These are phyloP conservation scores for Thelonectria rubi DNA, from an alignment of 2,329 filamentous ascomycete species.

Conservation along the genomic window DNA sequence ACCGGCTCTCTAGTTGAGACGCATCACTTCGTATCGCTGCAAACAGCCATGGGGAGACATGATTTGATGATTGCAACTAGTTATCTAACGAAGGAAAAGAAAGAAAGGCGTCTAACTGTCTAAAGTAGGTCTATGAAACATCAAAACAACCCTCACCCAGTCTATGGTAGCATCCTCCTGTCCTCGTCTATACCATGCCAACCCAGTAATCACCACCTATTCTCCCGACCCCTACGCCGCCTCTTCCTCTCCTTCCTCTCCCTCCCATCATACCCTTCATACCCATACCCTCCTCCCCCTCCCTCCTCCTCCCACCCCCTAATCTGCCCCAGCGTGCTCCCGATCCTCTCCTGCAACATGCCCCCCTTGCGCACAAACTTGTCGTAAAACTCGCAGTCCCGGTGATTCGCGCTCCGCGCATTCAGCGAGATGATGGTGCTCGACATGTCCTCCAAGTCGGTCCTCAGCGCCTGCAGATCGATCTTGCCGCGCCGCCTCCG, in stretches of 20 bases:
- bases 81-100: slow-evolving; percentile 1
- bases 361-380: slow-evolving; percentile 39
- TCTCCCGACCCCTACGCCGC: slow-evolving; percentile 23
- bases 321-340: slow-evolving; percentile 38
- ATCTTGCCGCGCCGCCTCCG: slow-evolving; percentile 13
- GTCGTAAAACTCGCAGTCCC: slow-evolving; percentile 41
- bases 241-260: slow-evolving; percentile 26
- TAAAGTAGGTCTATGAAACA: slow-evolving; percentile 17
- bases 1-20: not conserved
- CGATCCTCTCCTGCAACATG: slow-evolving; percentile 38
- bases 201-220: slow-evolving; percentile 1
- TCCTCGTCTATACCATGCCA: not conserved
- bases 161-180: not conserved
- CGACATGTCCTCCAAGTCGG: slow-evolving; percentile 41
- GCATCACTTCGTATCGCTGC: not conserved
- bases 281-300: not conserved
- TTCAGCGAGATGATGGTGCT: slow-evolving; percentile 41
- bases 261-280: slow-evolving; percentile 11
- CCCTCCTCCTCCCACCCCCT: slow-evolving; percentile 32
- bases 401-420: slow-evolving; percentile 32
- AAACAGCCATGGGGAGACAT: not conserved
- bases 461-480: slow-evolving; percentile 35
- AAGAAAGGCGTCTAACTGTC: not conserved
- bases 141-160: not conserved
- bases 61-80: not conserved